Conservation (phyloP, 306 rosid species). For the Rubus idaeus region DNA sequence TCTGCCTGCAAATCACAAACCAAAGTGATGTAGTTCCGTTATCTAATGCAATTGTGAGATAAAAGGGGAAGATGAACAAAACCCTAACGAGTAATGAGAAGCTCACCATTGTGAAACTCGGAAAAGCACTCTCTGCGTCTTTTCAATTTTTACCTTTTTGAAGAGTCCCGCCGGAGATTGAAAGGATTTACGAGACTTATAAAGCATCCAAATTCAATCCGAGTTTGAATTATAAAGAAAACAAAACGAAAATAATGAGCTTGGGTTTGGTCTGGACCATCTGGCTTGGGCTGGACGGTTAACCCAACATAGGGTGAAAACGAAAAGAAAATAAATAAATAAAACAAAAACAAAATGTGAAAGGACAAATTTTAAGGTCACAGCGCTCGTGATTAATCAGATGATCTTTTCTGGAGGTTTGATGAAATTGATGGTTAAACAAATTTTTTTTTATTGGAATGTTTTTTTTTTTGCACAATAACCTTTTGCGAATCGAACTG, state of each 20-base stretch:
- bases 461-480: no score
- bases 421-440: no score
- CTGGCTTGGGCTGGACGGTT: not conserved
- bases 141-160: not conserved
- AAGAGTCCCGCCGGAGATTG: slow-evolving; percentile 10
- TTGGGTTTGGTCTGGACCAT: not conserved
- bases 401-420: no score
- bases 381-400: no score
- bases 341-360: no score
- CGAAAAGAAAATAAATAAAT: no score
- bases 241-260: no score
- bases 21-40: not conserved
- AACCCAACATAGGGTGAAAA: no score
- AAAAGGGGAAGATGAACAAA: not conserved
- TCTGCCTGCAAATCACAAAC: slow-evolving; percentile 42
- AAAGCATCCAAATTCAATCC: not conserved
- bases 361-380: no score
- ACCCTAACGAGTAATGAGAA: slow-evolving; percentile 12
- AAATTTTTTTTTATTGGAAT: no score
- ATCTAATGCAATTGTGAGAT: no score
- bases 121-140: not conserved
- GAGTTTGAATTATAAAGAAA: not conserved
- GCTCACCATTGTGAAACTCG: slow-evolving; percentile 28
- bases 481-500: not conserved
- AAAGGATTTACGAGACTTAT: not conserved